Base-by-base conservation (phyloP, 352 stramenopile genomes). In the Phytophthora pseudosyringae region DNA sequence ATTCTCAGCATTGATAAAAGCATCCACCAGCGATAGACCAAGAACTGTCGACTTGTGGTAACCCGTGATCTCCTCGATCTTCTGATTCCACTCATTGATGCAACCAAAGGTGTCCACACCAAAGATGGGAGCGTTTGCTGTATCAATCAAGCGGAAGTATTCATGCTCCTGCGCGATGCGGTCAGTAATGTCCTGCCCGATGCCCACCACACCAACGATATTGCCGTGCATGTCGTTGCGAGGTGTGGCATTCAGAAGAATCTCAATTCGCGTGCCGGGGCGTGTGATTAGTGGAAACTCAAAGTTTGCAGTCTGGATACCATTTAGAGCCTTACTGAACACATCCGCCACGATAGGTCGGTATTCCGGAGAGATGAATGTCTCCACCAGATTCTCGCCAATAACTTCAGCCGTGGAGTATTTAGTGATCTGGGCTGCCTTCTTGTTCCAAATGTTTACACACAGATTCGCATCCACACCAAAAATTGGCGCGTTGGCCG, bases 401-500 rank as follows among this genome's bases (percentile, higher is more conserved):
- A 93, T 90, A 0, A 94, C 87, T 59, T 97, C 87, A 21, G 78
- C 71, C 3, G 77, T 92, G 11, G 79, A 78, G 69, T 94, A 91
- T 36, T 93, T 85, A 18, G 90, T 95, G 57, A 97, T 92, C 43
- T 98, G 80, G 0, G 83, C 86, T 10, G 88, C 91, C 63, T 97
- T 97, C 52, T 96, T 86, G 73, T 98, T 97, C 91, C 91, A 96
- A 62, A 96, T 96, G 59, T 97, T 97, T 11, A 97, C 91, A 41
- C 86, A 91, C 5, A 95, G 72, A 39, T 94, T 82, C 0, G 73
- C 72, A 69, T 98, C 90, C n/a, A 97, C 87, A 44, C 90, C 91
- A 65, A 98, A 97, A 47, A 97, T 97, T 4, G 91, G 88, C 11
- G 88, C 86, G 52, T 98, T 97, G 0, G 91, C 90, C 29, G 83